phyloP scores from a whole-genome alignment of 208 protist species.

The Wallacemonas sp. region DNA sequence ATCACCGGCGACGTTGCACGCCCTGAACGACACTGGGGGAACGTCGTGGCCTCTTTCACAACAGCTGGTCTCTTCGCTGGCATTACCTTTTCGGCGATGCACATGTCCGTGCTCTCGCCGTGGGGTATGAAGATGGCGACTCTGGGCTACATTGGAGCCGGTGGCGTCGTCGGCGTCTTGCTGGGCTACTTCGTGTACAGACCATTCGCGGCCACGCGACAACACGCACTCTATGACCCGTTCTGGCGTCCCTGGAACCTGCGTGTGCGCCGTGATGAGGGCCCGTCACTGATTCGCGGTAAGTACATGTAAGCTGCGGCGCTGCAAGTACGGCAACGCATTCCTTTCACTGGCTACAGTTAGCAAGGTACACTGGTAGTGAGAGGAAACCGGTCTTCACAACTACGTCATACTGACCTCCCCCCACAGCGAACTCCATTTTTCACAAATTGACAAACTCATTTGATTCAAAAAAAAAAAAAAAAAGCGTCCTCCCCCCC shows the following conservation, averaged over 20 bases:
- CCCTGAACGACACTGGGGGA: conserved; percentile 65
- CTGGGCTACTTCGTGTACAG: conserved; percentile 67
- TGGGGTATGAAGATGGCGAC: conserved; percentile 56
- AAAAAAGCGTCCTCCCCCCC: too few relatives aligned
- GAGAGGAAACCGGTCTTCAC: too few relatives aligned
- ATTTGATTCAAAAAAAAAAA: too few relatives aligned
- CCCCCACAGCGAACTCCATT: too few relatives aligned
- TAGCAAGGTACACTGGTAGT: too few relatives aligned
- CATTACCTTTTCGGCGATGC: conserved; percentile 42
- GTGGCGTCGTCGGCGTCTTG: conserved; percentile 32
- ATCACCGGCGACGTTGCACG: conserved; percentile 33
- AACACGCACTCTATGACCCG: conserved; percentile 65
- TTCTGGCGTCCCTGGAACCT: conserved; percentile 84
- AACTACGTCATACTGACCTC: too few relatives aligned
- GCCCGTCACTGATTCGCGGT: conserved; percentile 64
- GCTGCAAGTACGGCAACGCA: too few relatives aligned
- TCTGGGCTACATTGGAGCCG: conserved; percentile 27
- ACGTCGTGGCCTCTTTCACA: conserved; percentile 43
- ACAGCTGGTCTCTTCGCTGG: conserved; percentile 51
- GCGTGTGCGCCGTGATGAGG: conserved; percentile 41
- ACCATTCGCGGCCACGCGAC: conserved; percentile 52
- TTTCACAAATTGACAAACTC: too few relatives aligned
- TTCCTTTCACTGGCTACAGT: too few relatives aligned
- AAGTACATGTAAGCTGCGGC: conserved; percentile 73
- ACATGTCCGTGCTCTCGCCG: conserved; percentile 52